Conservation (phyloP, 129 eudicot genomes). For the Helianthus annuus region DNA sequence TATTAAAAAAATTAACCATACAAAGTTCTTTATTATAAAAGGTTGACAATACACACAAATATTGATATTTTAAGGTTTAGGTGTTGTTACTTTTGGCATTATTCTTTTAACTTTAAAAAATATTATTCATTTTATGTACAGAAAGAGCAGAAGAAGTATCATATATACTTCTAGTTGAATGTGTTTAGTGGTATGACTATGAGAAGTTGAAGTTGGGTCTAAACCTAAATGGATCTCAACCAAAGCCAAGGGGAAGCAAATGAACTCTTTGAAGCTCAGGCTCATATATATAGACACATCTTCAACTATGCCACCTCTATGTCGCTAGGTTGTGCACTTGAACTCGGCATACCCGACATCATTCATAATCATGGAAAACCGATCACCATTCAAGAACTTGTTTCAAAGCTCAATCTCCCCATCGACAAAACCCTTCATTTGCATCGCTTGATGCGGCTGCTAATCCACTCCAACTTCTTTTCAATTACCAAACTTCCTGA, state of each 20-base stretch:
- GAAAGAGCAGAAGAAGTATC: not conserved
- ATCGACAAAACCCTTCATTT: slow-evolving; percentile 25
- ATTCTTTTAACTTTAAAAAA: no score
- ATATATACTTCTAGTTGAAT: not conserved
- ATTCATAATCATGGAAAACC: slow-evolving; percentile 39
- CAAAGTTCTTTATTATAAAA: not conserved
- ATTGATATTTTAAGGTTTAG: not conserved
- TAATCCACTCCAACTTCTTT: slow-evolving; percentile 36
- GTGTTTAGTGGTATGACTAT: no score
- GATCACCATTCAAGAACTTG: slow-evolving; percentile 30
- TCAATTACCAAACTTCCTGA: slow-evolving; percentile 14
- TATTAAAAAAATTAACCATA: no score
- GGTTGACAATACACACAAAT: not conserved
- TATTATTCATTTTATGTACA: no score
- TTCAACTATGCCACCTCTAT: slow-evolving; percentile 36
- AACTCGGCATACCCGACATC: slow-evolving; percentile 45
- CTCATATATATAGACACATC: slow-evolving; percentile 40
- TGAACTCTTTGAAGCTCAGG: slow-evolving; percentile 46
- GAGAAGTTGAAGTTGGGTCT: not conserved
- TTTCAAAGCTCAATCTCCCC: slow-evolving; percentile 22
- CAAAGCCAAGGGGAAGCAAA: slow-evolving; percentile 19
- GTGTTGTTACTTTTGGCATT: not conserved
- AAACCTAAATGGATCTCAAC: slow-evolving; percentile 22
- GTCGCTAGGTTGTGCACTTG: slow-evolving; percentile 47
- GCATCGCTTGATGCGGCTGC: slow-evolving; percentile 37